A percentile compares a stretch with the other conserved stretches of the same genome.
Evolutionary conservation across 2,329 filamentous ascomycete genomes (phyloP).

Genomic region (Decorospora gaudefroyi): DNA sequence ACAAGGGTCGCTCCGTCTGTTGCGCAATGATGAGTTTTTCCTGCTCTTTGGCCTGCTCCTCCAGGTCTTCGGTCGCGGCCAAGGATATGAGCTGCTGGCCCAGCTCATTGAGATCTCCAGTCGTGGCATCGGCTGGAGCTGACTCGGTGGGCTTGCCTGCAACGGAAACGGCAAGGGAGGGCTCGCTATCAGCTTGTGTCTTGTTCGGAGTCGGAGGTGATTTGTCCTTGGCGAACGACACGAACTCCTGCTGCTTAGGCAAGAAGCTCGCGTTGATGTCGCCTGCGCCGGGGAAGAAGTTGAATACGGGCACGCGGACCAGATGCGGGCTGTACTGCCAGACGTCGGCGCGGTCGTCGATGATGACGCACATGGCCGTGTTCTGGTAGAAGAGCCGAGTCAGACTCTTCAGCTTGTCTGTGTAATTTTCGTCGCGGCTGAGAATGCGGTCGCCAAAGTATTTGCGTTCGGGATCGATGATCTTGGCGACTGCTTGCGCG

Average conservation of each 20-base stretch:
- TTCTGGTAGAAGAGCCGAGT: slow-evolving; percentile 93
- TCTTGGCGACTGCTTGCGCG: slow-evolving; percentile 84
- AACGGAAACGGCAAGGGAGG: slow-evolving; percentile 22
- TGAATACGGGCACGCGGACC: slow-evolving; percentile 92
- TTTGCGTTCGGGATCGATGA: slow-evolving; percentile 86
- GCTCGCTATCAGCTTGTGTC: slow-evolving; percentile 20
- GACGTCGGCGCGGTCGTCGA: slow-evolving; percentile 94
- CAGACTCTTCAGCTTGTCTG: slow-evolving; percentile 85
- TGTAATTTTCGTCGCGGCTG: slow-evolving; percentile 95
- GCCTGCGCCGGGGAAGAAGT: slow-evolving; percentile 97
- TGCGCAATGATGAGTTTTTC: slow-evolving; percentile 87
- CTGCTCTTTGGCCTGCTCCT: slow-evolving; percentile 81
- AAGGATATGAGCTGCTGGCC: slow-evolving; percentile 77
- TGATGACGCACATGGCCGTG: slow-evolving; percentile 99
- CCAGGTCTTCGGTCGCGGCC: slow-evolving; percentile 72
- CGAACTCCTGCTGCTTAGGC: slow-evolving; percentile 66
- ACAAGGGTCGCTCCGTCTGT: slow-evolving; percentile 80
- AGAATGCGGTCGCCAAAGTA: slow-evolving; percentile 94
- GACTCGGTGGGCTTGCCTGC: slow-evolving; percentile 31
- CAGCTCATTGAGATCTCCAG: slow-evolving; percentile 62
- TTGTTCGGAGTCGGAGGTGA: slow-evolving; percentile 22
- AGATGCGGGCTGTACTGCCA: slow-evolving; percentile 94
- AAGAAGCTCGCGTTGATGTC: slow-evolving; percentile 98
- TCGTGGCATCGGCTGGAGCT: slow-evolving; percentile 28
- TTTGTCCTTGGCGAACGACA: slow-evolving; percentile 32